Base-by-base conservation (phyloP, 768 basidiomycete genomes). In the button mushroom (Agaricus bisporus) region DNA sequence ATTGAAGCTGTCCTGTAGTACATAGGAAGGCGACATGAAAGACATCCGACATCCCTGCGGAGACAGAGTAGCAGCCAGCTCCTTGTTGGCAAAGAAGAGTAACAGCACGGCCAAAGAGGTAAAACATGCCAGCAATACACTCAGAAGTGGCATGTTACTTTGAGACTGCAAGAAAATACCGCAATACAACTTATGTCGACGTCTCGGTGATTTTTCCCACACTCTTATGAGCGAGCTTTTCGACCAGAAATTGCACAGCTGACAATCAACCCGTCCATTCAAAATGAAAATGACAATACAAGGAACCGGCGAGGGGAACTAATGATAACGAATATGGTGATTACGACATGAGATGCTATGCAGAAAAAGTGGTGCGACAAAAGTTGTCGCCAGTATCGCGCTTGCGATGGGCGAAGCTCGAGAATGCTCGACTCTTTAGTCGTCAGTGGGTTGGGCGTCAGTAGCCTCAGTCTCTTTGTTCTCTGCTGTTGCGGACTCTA, bases 1-100 rank as follows among this genome's bases (percentile, higher is more conserved):
- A 61, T 91, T 77, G 60, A 94, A 86, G 36, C 73, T 76, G 7
- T 76, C 63, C 59, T 95, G 85, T 32, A 82, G 75, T 15, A 91
- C 67, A 67, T 98, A 98, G 0, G 88, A 88, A 2, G 95, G 95
- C 3, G 82, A 88, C 94, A 95, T 97, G 77, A 83, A 94, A 49
- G 91, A 92, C 94, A 98, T 98, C 36, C 87, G 81, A 69, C 94
- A 98, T 80, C 90, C 91, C 76, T 92, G 88, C 4, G 89, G 88
- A 0, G 91, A 92, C 49, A 91, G 73, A 35, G 69, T 73, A 38
- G 70, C 61, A 22, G 71, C 66, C n/a, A 76, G 66, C 59, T 80
- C 73, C 15, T 67, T 65, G 39, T 66, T 71, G 18, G 81, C 72
- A 32, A 68, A 64, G 60, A 76, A 80, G 48, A 73, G 74, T 14